phyloP scores from a whole-genome alignment of 176 grass and related monocot genomes.

The Oropetium thomaeum region DNA sequence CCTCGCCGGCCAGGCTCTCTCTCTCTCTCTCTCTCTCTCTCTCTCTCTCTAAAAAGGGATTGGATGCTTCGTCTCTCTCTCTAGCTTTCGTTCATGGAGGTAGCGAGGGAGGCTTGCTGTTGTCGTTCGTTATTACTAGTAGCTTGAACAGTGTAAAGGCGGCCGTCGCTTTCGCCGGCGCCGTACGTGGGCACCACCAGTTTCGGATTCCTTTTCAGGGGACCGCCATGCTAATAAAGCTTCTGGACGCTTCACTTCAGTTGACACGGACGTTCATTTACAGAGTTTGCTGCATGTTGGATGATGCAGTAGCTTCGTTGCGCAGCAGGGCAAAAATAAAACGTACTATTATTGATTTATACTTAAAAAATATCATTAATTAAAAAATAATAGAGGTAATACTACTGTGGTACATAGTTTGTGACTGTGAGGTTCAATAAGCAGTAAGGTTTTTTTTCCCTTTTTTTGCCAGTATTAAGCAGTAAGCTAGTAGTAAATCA shows the following conservation, averaged over 20 bases:
- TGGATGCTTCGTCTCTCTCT: background rate
- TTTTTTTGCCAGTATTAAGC: no score
- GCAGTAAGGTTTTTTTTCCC: background rate
- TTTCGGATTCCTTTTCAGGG: constrained; percentile 30
- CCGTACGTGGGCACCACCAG: background rate
- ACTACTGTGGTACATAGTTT: background rate
- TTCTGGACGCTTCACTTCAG: background rate
- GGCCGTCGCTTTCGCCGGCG: constrained; percentile 20
- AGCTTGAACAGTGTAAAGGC: constrained; percentile 27
- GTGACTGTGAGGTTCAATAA: background rate
- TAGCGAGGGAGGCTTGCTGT: constrained; percentile 18
- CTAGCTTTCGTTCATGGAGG: background rate
- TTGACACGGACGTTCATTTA: background rate
- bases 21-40: background rate
- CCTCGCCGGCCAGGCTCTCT: background rate
- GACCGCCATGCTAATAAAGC: background rate
- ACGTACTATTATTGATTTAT: no score
- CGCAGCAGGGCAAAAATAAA: no score
- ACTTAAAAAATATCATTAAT: no score
- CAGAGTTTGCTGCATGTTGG: background rate
- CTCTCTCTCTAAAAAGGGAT: background rate
- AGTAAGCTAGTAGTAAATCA: background rate
- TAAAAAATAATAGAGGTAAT: background rate
- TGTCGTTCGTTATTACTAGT: background rate
- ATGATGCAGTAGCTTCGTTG: background rate